Evolutionary conservation across 192 early-diverging fungal genomes (phyloP).

Genomic region (Coemansia sp.): DNA sequence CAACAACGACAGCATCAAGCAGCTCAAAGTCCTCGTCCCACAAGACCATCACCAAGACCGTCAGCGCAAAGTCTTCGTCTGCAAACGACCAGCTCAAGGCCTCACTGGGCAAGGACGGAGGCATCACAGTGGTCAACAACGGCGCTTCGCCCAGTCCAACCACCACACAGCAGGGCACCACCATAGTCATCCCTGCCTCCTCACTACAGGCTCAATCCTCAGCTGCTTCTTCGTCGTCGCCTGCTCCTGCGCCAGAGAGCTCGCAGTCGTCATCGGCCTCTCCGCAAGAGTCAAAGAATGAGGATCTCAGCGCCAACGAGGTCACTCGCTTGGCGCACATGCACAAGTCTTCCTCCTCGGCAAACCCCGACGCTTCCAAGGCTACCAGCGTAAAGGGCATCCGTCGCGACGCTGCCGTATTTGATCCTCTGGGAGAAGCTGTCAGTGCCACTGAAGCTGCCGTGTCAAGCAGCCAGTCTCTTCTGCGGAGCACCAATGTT

Average conservation of each 20-base stretch:
- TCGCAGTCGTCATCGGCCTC: conserved; percentile 11
- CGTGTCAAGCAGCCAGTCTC: not conserved
- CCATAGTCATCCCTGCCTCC: conserved; percentile 37
- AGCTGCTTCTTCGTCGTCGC: conserved; percentile 2
- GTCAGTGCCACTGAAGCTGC: conserved; percentile 7
- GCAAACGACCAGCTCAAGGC: conserved; percentile 27
- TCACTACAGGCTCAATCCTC: conserved; percentile 24
- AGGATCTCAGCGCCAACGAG: conserved; percentile 37
- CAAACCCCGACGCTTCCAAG: conserved; percentile 13
- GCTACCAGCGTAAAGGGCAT: conserved; percentile 24
- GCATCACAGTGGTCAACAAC: conserved; percentile 42
- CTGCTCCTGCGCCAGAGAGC: not conserved
- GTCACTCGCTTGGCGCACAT: conserved; percentile 28
- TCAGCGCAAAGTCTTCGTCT: conserved; percentile 15
- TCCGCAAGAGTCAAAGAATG: conserved; percentile 17
- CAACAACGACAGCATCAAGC: conserved; percentile 5
- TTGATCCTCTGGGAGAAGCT: conserved; percentile 22
- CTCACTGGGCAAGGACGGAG: conserved; percentile 48
- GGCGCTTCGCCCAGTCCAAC: conserved; percentile 4
- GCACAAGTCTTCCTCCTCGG: conserved; percentile 19
- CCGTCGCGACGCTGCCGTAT: conserved; percentile 29
- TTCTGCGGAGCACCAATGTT: not conserved
- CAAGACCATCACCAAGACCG: conserved; percentile 43
- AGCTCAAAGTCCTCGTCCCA: conserved; percentile 17
- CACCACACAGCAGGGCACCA: conserved; percentile 21